Percentiles rank a stretch among this genome's conserved stretches.
These are phyloP conservation scores for Umbelopsis ramanniana DNA, from an alignment of 192 early-diverging fungal genomes.

Conservation along the genomic window DNA sequence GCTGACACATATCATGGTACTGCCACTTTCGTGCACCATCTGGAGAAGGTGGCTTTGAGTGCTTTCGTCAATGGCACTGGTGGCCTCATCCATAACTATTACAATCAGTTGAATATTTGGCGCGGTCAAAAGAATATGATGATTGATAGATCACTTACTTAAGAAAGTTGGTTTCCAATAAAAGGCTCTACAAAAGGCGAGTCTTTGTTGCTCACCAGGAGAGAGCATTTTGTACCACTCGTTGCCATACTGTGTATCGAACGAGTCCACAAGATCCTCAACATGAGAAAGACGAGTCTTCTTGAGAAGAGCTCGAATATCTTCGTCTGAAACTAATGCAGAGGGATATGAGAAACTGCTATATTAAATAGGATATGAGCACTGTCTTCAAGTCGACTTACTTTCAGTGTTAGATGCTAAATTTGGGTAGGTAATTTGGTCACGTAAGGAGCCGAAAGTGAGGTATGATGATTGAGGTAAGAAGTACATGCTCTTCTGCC, in stretches of 20 bases:
- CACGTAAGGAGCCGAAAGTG: conserved; percentile 61
- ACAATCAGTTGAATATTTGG: conserved; percentile 28
- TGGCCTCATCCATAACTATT: conserved; percentile 69
- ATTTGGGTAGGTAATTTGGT: conserved; percentile 68
- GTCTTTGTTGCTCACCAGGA: conserved; percentile 77
- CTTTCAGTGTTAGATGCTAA: conserved; percentile 33
- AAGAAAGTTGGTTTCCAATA: conserved; percentile 77
- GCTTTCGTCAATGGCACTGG: conserved; percentile 63
- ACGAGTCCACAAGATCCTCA: conserved; percentile 38
- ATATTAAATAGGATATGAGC: conserved; percentile 26
- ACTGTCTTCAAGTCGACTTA: conserved; percentile 26
- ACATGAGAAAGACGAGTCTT: conserved; percentile 48
- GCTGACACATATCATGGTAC: conserved; percentile 90
- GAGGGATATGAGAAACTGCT: conserved; percentile 5
- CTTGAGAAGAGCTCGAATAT: conserved; percentile 41
- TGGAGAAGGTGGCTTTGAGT: conserved; percentile 62
- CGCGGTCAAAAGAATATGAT: conserved; percentile 10
- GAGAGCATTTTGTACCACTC: conserved; percentile 74
- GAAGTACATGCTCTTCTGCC: conserved; percentile 58
- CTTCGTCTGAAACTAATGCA: conserved; percentile 47
- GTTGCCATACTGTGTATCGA: conserved; percentile 47
- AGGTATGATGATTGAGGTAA: conserved; percentile 74
- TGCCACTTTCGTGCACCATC: conserved; percentile 61
- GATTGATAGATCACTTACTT: conserved; percentile 35
- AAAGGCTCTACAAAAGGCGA: conserved; percentile 72